Percentiles rank a stretch among this genome's conserved stretches.
Evolutionary conservation across 2,329 filamentous ascomycete genomes (phyloP).

Genomic region (Alternaria dauci): DNA sequence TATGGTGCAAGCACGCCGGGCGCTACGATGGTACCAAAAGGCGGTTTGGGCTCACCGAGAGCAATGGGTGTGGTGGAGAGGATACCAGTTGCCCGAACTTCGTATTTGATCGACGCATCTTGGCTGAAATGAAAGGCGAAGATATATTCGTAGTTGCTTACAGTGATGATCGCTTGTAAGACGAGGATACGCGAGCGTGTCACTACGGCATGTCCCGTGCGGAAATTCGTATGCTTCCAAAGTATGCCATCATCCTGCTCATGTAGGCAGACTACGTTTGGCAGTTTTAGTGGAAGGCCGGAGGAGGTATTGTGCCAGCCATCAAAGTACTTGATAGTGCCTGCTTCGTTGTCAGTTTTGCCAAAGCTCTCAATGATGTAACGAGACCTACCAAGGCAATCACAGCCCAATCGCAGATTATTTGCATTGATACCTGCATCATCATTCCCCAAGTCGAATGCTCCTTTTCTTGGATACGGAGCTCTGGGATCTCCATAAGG

Average conservation of each 20-base stretch:
- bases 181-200: slow-evolving; percentile 34
- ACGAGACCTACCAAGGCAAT: slow-evolving; percentile 50
- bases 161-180: slow-evolving; percentile 38
- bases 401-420: slow-evolving; percentile 54
- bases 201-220: slow-evolving; percentile 31
- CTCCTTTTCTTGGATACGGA: slow-evolving; percentile 55
- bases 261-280: slow-evolving; percentile 56
- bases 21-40: slow-evolving; percentile 53
- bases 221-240: slow-evolving; percentile 44
- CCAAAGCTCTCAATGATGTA: background rate
- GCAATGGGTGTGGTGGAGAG: slow-evolving; percentile 53
- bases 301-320: background rate
- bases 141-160: slow-evolving; percentile 42
- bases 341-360: background rate
- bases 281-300: background rate
- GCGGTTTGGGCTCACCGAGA: slow-evolving; percentile 40
- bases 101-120: slow-evolving; percentile 53
- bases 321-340: slow-evolving; percentile 43
- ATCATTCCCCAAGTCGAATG: slow-evolving; percentile 57
- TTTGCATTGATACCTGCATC: slow-evolving; percentile 56
- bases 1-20: slow-evolving; percentile 55
- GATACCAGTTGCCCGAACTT: slow-evolving; percentile 56
- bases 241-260: slow-evolving; percentile 66
- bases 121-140: slow-evolving; percentile 18
- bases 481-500: slow-evolving; percentile 55